phyloP scores from a whole-genome alignment of 2,329 filamentous ascomycete species.

The Aspergillus oerlinghausenensis region DNA sequence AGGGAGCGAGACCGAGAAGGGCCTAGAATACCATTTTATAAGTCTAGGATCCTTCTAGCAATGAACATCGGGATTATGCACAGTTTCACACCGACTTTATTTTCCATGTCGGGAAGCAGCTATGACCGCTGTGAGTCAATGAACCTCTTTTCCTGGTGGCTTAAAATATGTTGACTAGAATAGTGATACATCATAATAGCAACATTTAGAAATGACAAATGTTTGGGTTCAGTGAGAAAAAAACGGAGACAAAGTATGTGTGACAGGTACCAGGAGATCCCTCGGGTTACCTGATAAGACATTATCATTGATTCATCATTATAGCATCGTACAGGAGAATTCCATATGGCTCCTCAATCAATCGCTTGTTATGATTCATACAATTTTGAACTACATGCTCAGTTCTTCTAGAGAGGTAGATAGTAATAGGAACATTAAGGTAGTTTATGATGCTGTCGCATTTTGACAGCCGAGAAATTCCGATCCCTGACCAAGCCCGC shows the following conservation, averaged over 20 bases:
- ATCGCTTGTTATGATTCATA: not conserved
- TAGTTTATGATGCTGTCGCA: not conserved
- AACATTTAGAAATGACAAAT: not conserved
- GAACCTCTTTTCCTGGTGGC: not conserved
- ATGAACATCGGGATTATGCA: not conserved
- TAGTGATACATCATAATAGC: not conserved
- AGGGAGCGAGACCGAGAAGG: not conserved
- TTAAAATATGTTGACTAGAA: not conserved
- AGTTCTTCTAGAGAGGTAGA: not conserved
- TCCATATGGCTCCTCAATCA: no score
- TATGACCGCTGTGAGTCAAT: not conserved
- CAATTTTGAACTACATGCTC: not conserved
- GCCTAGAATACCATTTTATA: not conserved
- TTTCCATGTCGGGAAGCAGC: not conserved
- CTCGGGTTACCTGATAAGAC: not conserved
- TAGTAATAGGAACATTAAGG: not conserved
- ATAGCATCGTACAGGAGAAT: not conserved
- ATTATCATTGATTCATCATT: not conserved
- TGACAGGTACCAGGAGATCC: not conserved
- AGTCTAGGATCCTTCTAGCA: not conserved
- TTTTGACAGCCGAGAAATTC: conserved; percentile 18
- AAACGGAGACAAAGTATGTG: not conserved
- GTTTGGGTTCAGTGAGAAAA: not conserved
- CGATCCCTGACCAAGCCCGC: conserved; percentile 16
- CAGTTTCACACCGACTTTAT: not conserved